These are phyloP conservation scores for Platismatia glauca DNA, from an alignment of 495 filamentous ascomycete species.

Conservation along the genomic window DNA sequence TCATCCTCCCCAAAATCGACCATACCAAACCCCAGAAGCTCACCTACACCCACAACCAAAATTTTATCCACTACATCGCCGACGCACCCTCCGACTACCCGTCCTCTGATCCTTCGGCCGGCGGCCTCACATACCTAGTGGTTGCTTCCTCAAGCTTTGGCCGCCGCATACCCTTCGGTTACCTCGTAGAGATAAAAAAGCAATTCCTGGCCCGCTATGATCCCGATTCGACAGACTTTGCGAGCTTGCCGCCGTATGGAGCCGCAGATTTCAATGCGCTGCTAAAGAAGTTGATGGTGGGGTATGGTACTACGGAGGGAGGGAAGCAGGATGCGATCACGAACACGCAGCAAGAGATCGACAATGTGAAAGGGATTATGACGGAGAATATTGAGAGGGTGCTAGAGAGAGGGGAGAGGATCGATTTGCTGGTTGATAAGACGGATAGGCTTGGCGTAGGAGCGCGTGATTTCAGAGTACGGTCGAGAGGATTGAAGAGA, in stretches of 20 bases:
- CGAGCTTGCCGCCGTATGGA: constrained; percentile 76
- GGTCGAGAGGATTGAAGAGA: constrained; percentile 74
- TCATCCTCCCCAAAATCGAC: constrained; percentile 91
- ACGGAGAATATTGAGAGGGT: constrained; percentile 97
- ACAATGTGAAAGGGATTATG: constrained; percentile 92
- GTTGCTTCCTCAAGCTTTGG: constrained; percentile 68
- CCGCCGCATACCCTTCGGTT: constrained; percentile 86
- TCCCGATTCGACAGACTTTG: constrained; percentile 62
- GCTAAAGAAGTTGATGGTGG: constrained; percentile 69
- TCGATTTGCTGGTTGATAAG: constrained; percentile 94
- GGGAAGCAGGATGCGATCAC: constrained; percentile 75
- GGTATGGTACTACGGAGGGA: constrained; percentile 67
- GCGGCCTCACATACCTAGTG: constrained; percentile 26
- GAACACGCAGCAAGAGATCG: constrained; percentile 80
- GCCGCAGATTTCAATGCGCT: constrained; percentile 75
- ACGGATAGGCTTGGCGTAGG: constrained; percentile 81
- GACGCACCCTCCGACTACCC: constrained; percentile 57
- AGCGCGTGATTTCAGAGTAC: constrained; percentile 80
- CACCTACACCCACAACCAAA: constrained; percentile 81
- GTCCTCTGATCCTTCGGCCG: constrained; percentile 20
- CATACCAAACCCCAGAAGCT: constrained; percentile 77
- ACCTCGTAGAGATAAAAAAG: constrained; percentile 82
- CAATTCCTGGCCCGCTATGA: constrained; percentile 71
- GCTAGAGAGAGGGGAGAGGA: constrained; percentile 87
- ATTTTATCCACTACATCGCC: constrained; percentile 94